Evolutionary conservation across 2,329 filamentous ascomycete genomes (phyloP), one percentile per base, ranked within the genome.

Genomic region (Apiospora marii): DNA sequence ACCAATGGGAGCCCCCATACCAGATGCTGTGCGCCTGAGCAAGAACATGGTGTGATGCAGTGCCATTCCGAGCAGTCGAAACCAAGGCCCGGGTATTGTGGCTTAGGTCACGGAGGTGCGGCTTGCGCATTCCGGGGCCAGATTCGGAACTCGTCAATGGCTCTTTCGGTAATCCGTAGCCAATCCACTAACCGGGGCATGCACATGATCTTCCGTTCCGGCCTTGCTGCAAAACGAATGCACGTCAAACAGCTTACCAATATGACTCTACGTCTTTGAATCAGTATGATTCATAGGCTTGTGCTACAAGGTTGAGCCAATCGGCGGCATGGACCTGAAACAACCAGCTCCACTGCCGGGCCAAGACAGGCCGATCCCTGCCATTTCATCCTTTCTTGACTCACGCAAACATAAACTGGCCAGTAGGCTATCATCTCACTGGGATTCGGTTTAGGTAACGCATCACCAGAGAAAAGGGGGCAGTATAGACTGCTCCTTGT

Each of bases 141-240:
- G 58, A 64, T 41, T 64, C 53, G 58, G 58, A 64, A 34, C 58
- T 64, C 58, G 58, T 34, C 58, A 64, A 41, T 41, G 12, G 30
- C 14, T 6, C 4, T 37, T 61, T 61, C 16, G 30, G 53, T 37
- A 37, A 37, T 37, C 30, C 53, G 53, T 37, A 22, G 53, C 27
- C 16, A 14, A 61, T 61, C 24, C 27, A 24, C 16, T 58, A 5
- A 61, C 16, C 27, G 27, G 51, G 51, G 10, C 48, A 24, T 10
- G 12, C 13, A 13, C 49, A 27, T 34, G 13, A 16, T 34, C 27
- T 22, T 30, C 14, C 16, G 27, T 14, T 34, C 30, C 16, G 27
- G 1, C 19, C 30, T 37, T n/a, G 34, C 2, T 64, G 34, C 16
- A 24, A 8, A 41, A 41, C 3, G 2, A 49, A 49, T 49, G 46